Base-by-base conservation (phyloP, 306 rosid species). In the Citrullus colocynthis region DNA sequence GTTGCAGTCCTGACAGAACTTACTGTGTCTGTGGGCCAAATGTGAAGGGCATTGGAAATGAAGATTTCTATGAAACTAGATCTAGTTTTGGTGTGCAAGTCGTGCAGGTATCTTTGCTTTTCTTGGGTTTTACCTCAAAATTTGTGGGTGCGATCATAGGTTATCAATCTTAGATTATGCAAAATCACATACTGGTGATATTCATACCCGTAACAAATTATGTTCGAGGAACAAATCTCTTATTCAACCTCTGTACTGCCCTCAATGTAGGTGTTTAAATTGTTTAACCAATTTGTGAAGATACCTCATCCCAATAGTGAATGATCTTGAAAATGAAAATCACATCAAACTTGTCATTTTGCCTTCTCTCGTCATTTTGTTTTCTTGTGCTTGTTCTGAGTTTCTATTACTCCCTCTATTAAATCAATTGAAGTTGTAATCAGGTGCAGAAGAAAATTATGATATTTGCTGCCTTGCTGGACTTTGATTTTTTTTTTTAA, bases 71-170 rank as follows among this genome's bases (percentile, higher is more conserved):
- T 45, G 90, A 87, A 81, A 84, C 88, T 49, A 91, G 83, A 81
- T 92, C 97, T 65, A 92, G 90, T 84, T 90, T 87, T 76, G 99
- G 99, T 16, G 98, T 83, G 81, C 97, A 95, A 90, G 86, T 92
- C 87, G 96, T 95, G 78, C 97, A 92, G 98, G 98, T 95, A 89
- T 75, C 34, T 37, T 34, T 14, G 4, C 32, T 75, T 39, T 63
- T 32, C 34, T 75, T 37, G 64, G 44, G 18, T 56, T 24, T 18
- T 54, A 61, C 21, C 56, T 37, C 20, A 34, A 21, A 62, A 44
- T 39, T 71, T 79, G 76, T 51, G 62, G 9, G 42, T 34, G 37
- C 34, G 20, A 3, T 72, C 13, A 4, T 49, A 49, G 41, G 42
- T 16, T 72, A 49, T 71, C 76, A 14, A 13, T 48, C n/a, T 72